phyloP scores from a whole-genome alignment of 164 flowering plant species.

The Akebia trifoliata region DNA sequence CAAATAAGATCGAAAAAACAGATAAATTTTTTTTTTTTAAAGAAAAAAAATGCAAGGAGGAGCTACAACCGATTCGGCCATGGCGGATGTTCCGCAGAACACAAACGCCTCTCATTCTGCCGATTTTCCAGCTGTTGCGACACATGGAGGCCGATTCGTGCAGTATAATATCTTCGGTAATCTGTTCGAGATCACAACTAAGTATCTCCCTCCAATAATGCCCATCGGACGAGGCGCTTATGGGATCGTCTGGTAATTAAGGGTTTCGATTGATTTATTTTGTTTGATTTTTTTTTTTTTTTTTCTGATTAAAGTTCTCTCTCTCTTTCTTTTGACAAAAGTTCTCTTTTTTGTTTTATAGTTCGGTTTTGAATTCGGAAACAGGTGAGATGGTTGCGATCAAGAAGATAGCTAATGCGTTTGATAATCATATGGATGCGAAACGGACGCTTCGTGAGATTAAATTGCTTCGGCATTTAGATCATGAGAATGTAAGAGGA shows the following conservation, averaged over 20 bases:
- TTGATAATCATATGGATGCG: conserved; percentile 90
- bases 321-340: background rate
- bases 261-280: background rate
- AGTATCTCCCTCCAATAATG: conserved; percentile 79
- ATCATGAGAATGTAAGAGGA: conserved; percentile 78
- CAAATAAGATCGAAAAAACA: no score
- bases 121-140: conserved; percentile 56
- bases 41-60: conserved; percentile 2
- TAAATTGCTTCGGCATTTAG: conserved; percentile 84
- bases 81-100: conserved; percentile 26
- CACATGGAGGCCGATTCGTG: conserved; percentile 67
- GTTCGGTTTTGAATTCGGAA: conserved; percentile 67
- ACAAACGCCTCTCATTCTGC: conserved; percentile 17
- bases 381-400: conserved; percentile 90
- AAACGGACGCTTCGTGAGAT: conserved; percentile 92
- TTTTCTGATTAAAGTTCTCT: background rate
- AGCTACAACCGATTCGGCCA: conserved; percentile 16
- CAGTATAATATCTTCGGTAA: conserved; percentile 82
- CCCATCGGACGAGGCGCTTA: conserved; percentile 98
- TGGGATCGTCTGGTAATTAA: conserved; percentile 86
- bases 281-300: background rate
- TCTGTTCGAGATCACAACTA: conserved; percentile 70
- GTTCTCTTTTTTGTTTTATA: conserved; percentile 10
- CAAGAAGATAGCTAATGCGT: conserved; percentile 91
- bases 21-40: no score